phyloP scores from a whole-genome alignment of 441 rosid genomes.

The Cnidoscolus chayamansa region DNA sequence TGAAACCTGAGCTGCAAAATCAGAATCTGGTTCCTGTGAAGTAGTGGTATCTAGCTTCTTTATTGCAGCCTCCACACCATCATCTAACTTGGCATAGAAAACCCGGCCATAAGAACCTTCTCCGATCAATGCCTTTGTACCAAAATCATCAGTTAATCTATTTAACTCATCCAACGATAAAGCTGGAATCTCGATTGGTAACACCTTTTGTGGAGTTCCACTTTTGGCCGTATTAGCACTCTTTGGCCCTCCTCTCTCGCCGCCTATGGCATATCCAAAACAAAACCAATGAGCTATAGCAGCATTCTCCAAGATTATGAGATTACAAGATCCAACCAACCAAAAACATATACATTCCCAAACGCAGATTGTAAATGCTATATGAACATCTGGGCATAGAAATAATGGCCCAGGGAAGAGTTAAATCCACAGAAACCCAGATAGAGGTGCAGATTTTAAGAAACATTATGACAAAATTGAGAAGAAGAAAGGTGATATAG shows the following conservation, averaged over 20 bases:
- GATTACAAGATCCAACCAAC: neutral
- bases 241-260: slow-evolving; percentile 71
- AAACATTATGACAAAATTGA: neutral
- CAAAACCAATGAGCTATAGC: neutral
- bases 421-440: neutral
- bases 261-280: slow-evolving; percentile 29
- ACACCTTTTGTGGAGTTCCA: slow-evolving; percentile 70
- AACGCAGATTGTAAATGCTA: too few relatives aligned
- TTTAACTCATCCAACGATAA: slow-evolving; percentile 66
- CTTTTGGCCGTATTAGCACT: slow-evolving; percentile 42
- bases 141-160: slow-evolving; percentile 59
- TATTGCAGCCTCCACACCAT: slow-evolving; percentile 59
- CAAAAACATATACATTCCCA: too few relatives aligned
- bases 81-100: slow-evolving; percentile 49
- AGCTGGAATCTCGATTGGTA: slow-evolving; percentile 76
- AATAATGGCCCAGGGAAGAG: too few relatives aligned
- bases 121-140: slow-evolving; percentile 72
- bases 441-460: too few relatives aligned
- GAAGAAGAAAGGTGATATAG: neutral
- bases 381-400: too few relatives aligned
- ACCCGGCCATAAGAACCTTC: slow-evolving; percentile 97
- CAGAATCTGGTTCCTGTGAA: slow-evolving; percentile 69
- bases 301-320: too few relatives aligned
- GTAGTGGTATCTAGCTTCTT: slow-evolving; percentile 80
- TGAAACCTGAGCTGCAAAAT: slow-evolving; percentile 74